Evolutionary conservation across 2,329 filamentous ascomycete genomes (phyloP), one percentile per base, ranked within the genome.

Genomic region (Furcasterigmium sp.): DNA sequence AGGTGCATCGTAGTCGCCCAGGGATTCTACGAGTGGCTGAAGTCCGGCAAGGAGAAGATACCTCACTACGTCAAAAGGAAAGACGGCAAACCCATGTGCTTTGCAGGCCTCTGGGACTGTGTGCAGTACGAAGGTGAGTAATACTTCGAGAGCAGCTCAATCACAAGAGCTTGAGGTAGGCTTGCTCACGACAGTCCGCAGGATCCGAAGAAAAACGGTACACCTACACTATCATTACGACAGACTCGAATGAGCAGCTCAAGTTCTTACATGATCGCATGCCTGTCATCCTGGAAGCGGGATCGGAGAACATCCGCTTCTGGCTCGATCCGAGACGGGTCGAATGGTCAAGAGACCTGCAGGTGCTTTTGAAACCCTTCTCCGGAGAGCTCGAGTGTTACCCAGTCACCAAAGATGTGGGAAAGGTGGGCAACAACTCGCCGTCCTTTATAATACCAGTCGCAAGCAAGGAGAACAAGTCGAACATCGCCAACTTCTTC

Each of bases 21-120:
- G 63, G 93, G 93, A 2, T 98, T 97, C 64, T 98, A 89, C 57
- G 93, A 98, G 64, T 97, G 93, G 93, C 69, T 94, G 46, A 91
- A 91, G 63, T 87, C 84, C 55, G 84, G 55, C 42, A 91, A 86
- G 53, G 85, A 93, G 42, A 94, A 88, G 65, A 68, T 91, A 2
- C 91, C 93, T 10, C 82, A 97, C 62, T 96, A 82, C 55, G 78
- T 89, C 18, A 91, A 84, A 64, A 75, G 90, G 21, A 86, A 82
- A 53, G 91, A 97, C 59, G 87, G 86, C 0, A 77, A 82, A 53
- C 67, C 96, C 54, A 87, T 95, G 84, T 91, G 82, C 56, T 83
- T 97, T 55, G 91, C 91, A 10, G 93, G 91, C 0, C 64, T 98
- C 5, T 98, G 90, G 89, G 91, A 97, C 58, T 85, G 84, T 54